phyloP scores from a whole-genome alignment of 345 rosid genomes.

The Rhodamnia argentea region DNA sequence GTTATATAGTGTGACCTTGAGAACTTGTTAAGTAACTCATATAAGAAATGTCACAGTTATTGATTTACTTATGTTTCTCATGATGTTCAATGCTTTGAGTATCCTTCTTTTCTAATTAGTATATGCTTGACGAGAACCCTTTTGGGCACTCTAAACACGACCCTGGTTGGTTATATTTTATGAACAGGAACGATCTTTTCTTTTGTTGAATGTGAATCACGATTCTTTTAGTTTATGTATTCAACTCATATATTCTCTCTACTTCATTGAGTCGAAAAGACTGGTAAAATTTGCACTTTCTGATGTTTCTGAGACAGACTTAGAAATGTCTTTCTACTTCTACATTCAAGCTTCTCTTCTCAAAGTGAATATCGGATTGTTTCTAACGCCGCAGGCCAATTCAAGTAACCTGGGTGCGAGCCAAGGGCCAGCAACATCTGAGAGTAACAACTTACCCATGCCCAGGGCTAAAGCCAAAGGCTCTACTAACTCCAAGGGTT shows the following conservation, averaged over 20 bases:
- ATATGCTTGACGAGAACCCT: background rate
- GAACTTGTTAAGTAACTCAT: conserved; percentile 23
- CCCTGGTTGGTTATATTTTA: background rate
- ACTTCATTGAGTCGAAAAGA: no score
- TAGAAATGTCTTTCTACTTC: background rate
- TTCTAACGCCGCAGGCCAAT: background rate
- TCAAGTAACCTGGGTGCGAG: conserved; percentile 13
- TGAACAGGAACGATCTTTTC: background rate
- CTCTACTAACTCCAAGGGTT: conserved; percentile 19
- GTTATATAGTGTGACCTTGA: background rate
- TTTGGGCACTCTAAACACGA: background rate
- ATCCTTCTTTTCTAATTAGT: background rate
- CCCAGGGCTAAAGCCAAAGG: conserved; percentile 28
- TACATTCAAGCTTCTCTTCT: background rate
- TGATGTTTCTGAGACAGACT: background rate
- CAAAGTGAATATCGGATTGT: background rate
- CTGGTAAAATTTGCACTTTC: background rate
- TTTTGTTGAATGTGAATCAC: background rate
- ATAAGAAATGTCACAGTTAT: background rate
- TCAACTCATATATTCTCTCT: background rate
- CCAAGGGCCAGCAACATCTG: conserved; percentile 46
- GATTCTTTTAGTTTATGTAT: background rate
- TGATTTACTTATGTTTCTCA: background rate
- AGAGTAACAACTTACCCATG: conserved; percentile 37
- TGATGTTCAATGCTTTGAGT: background rate